Evolutionary conservation across 2,329 filamentous ascomycete species (phyloP).

Genomic region (Furcasterigmium sp.): DNA sequence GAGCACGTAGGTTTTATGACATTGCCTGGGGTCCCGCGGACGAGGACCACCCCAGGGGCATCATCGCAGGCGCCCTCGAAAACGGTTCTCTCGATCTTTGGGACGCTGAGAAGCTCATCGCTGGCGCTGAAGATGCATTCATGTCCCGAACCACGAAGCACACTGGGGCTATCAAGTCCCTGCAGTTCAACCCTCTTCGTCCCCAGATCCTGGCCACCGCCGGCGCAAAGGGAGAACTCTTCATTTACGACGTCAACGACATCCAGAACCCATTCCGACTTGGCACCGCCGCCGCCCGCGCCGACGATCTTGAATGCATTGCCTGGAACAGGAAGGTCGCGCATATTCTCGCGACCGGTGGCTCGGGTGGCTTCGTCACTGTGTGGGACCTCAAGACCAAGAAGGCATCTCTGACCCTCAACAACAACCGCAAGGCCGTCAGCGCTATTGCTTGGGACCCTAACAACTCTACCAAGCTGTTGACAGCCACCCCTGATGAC

Average conservation of each 20-base stretch:
- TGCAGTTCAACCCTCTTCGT: slow-evolving; percentile 94
- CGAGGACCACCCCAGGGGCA: slow-evolving; percentile 72
- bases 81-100: slow-evolving; percentile 91
- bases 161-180: slow-evolving; percentile 83
- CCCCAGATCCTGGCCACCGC: slow-evolving; percentile 88
- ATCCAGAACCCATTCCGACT: slow-evolving; percentile 81
- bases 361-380: slow-evolving; percentile 88
- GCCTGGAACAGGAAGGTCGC: slow-evolving; percentile 99
- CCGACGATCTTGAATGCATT: slow-evolving; percentile 91
- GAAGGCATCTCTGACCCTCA: slow-evolving; percentile 93
- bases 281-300: slow-evolving; percentile 80
- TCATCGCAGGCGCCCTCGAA: slow-evolving; percentile 93
- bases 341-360: slow-evolving; percentile 92
- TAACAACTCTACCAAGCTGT: slow-evolving; percentile 86
- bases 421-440: slow-evolving; percentile 90
- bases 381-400: slow-evolving; percentile 99
- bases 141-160: slow-evolving; percentile 87
- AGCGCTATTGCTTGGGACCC: slow-evolving; percentile 98
- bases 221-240: slow-evolving; percentile 92
- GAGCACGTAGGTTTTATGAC: slow-evolving; percentile 79
- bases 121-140: slow-evolving; percentile 62
- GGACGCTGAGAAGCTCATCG: slow-evolving; percentile 70
- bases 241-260: slow-evolving; percentile 91
- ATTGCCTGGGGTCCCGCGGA: slow-evolving; percentile 88
- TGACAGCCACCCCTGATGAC: slow-evolving; percentile 89